These are phyloP conservation scores for Dipteronia dyeriana DNA, from an alignment of 345 rosid species.

Conservation along the genomic window DNA sequence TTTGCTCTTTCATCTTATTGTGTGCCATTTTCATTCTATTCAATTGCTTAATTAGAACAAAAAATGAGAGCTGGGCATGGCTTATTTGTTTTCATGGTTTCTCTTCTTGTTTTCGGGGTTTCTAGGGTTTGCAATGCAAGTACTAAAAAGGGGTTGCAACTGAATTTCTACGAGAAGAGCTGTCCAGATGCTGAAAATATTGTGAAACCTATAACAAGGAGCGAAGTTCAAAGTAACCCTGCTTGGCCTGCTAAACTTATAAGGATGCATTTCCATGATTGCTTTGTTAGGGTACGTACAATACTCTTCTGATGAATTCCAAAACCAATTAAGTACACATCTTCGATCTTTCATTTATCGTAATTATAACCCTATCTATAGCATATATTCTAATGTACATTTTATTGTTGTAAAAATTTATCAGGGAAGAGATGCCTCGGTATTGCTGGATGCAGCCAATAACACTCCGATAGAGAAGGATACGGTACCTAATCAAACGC, in stretches of 20 bases:
- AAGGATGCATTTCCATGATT: slow-evolving; percentile 65
- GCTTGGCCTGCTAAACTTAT: slow-evolving; percentile 50
- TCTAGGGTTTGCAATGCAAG: not conserved
- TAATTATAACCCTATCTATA: too few species aligned
- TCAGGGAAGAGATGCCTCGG: slow-evolving; percentile 70
- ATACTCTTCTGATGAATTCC: too few species aligned
- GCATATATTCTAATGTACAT: too few species aligned
- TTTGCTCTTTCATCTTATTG: not conserved
- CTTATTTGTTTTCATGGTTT: not conserved
- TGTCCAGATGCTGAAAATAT: slow-evolving; percentile 44
- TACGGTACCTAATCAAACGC: slow-evolving; percentile 48
- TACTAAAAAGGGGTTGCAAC: not conserved
- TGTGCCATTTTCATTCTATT: not conserved
- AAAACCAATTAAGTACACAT: not conserved
- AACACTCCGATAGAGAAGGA: slow-evolving; percentile 45
- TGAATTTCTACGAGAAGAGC: slow-evolving; percentile 23
- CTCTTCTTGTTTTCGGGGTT: not conserved
- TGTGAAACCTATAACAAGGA: slow-evolving; percentile 35
- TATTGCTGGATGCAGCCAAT: slow-evolving; percentile 40
- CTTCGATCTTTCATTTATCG: too few species aligned
- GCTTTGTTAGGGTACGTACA: slow-evolving; percentile 46
- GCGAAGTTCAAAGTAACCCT: slow-evolving; percentile 30
- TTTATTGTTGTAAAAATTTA: not conserved
- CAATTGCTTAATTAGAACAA: not conserved
- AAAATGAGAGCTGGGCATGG: not conserved